Evolutionary conservation across 1,284 basidiomycete species (phyloP).

Genomic region (Ganoderma boninense): DNA sequence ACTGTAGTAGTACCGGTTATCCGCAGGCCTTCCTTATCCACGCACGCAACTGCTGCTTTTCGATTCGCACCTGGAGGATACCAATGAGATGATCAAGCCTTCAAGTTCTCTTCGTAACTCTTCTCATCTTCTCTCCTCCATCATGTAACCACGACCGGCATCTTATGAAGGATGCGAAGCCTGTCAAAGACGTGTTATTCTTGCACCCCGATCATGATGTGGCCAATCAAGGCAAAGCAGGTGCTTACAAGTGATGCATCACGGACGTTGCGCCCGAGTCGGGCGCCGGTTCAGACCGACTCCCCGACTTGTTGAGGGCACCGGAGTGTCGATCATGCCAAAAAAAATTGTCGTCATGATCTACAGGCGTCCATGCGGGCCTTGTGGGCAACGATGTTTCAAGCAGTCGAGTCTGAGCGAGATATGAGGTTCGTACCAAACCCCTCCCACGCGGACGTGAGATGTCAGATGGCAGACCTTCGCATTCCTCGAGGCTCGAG

Average conservation of each 20-base stretch:
- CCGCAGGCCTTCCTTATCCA: neutral
- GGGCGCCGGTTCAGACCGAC: neutral
- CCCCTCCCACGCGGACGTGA: no score
- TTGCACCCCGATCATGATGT: conserved; percentile 1
- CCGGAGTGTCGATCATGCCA: neutral
- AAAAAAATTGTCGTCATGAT: no score
- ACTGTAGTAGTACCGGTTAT: no score
- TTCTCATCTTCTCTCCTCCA: neutral
- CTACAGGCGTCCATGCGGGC: neutral
- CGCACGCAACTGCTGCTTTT: neutral
- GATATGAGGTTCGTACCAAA: no score
- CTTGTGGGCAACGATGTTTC: neutral
- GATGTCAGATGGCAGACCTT: neutral
- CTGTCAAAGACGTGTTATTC: neutral
- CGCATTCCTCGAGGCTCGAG: no score
- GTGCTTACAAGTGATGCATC: neutral
- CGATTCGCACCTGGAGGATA: neutral
- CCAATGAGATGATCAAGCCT: neutral
- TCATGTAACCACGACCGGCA: neutral
- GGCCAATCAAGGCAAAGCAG: neutral
- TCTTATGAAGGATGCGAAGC: neutral
- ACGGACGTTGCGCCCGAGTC: neutral
- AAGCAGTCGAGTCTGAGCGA: neutral
- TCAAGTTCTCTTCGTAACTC: neutral
- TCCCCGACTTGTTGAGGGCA: neutral